Base-by-base conservation (phyloP, 2,329 filamentous ascomycete genomes). In the Trichophyton schoenleinii region DNA sequence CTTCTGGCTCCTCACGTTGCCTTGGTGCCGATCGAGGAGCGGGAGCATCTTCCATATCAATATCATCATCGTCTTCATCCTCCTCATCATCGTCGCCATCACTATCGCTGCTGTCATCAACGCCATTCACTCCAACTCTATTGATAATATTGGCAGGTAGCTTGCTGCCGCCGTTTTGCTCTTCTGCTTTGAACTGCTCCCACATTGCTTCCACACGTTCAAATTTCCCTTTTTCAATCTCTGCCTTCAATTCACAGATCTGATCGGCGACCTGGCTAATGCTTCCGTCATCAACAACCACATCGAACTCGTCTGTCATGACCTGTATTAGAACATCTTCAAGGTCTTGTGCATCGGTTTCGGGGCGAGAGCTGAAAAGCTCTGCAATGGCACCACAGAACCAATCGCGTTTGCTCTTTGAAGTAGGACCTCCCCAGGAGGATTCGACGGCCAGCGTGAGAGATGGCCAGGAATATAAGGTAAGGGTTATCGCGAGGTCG, bases 281-380 rank as follows among this genome's bases (percentile, higher is more conserved):
- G 57, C 87, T 92, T 68, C 91, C 91, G 73, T 99, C 94, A 69
- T 97, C 94, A 31, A 96, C 83, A 61, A 89, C 87, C 61, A 94
- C 87, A 69, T 96, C 91, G 70, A 97, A 99, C 75, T 99, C 94
- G 76, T 97, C 94, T 64, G 88, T 82, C 87, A 97, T 94, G 64
- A 96, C 86, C 69, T 96, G 89, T 55, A 96, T 79, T 57, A 97
- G 79, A 59, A 95, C 85, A 46, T 87, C 82, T 77, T 97, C 92
- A 49, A 96, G 78, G 68, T 96, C 90, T 65, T 87, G 84, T 18
- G 82, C 77, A 67, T 96, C 88, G 9, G 88, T 85, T 61, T 84
- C 78, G 1, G 83, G 79, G 2, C 79, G 75, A 9, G 78, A 74
- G 18, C 69, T 78, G 67, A 96, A 87, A 64, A 96, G 83, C 28